These are phyloP conservation scores for Ophioceras dolichostomum DNA, from an alignment of 2,329 filamentous ascomycete genomes.

Conservation along the genomic window DNA sequence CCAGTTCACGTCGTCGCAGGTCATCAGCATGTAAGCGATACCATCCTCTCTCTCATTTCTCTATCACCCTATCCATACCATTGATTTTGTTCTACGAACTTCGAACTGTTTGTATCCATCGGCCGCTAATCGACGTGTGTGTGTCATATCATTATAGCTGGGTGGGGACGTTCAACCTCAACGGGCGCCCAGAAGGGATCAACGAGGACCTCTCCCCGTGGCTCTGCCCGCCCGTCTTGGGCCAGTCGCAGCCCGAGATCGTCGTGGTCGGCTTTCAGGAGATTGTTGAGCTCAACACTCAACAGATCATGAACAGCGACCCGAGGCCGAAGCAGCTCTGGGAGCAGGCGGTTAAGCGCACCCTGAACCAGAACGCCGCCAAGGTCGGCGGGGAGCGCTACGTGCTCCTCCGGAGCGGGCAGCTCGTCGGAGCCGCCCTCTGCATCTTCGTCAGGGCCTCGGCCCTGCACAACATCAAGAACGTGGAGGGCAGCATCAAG, in stretches of 20 bases:
- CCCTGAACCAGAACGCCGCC: conserved; percentile 61
- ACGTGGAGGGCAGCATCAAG: conserved; percentile 91
- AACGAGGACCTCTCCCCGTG: conserved; percentile 72
- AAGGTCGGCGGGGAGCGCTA: conserved; percentile 62
- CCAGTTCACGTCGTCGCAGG: conserved; percentile 65
- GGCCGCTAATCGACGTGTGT: too few species aligned
- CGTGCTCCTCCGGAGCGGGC: conserved; percentile 79
- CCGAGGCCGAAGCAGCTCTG: conserved; percentile 73
- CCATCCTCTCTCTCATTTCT: too few species aligned
- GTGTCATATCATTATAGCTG: too few species aligned
- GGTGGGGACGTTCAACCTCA: conserved; percentile 89
- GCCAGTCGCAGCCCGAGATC: conserved; percentile 63
- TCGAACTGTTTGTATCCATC: too few species aligned
- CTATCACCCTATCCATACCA: too few species aligned
- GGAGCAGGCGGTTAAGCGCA: conserved; percentile 70
- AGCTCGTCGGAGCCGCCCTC: conserved; percentile 86
- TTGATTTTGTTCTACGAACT: too few species aligned
- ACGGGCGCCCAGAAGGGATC: conserved; percentile 70
- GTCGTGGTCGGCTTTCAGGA: conserved; percentile 92
- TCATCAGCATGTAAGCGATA: conserved; percentile 65
- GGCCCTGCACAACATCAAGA: conserved; percentile 72
- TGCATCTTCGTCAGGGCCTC: conserved; percentile 83
- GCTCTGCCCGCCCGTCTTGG: conserved; percentile 56
- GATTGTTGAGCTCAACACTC: conserved; percentile 93
- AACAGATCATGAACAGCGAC: conserved; percentile 98